These are phyloP conservation scores for Encephalitozoon romaleae DNA, from an alignment of 371 early-diverging fungal genomes.

Conservation along the genomic window DNA sequence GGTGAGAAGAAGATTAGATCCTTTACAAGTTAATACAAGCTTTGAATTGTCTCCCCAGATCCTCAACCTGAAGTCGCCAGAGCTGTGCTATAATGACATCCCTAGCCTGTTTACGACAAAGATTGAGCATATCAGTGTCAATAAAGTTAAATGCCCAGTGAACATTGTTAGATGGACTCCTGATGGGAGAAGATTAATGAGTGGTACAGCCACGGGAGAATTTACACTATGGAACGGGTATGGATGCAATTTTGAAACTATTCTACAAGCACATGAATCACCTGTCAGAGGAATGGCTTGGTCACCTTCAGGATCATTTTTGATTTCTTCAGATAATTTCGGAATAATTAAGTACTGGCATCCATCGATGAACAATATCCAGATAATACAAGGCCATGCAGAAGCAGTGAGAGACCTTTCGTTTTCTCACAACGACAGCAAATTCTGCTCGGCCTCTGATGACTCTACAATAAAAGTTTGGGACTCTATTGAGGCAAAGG, in stretches of 20 bases:
- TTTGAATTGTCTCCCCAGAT: slow-evolving; percentile 32
- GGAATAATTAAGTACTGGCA: slow-evolving; percentile 98
- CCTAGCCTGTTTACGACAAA: slow-evolving; percentile 74
- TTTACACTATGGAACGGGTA: slow-evolving; percentile 98
- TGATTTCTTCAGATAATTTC: slow-evolving; percentile 84
- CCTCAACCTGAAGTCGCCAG: slow-evolving; percentile 21
- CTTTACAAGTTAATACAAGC: slow-evolving; percentile 34
- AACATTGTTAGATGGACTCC: slow-evolving; percentile 94
- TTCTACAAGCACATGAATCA: slow-evolving; percentile 72
- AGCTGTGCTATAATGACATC: slow-evolving; percentile 62
- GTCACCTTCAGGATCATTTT: slow-evolving; percentile 87
- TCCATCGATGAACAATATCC: slow-evolving; percentile 89
- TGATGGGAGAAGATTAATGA: slow-evolving; percentile 88
- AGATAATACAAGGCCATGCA: slow-evolving; percentile 78
- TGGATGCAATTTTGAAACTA: slow-evolving; percentile 97
- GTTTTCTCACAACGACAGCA: slow-evolving; percentile 75
- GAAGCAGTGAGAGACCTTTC: slow-evolving; percentile 77
- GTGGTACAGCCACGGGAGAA: slow-evolving; percentile 90
- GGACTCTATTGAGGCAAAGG: slow-evolving; percentile 76
- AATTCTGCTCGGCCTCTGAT: slow-evolving; percentile 92
- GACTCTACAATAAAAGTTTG: slow-evolving; percentile 90
- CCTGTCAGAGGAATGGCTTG: slow-evolving; percentile 90
- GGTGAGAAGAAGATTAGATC: slow-evolving; percentile 23
- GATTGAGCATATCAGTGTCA: slow-evolving; percentile 87
- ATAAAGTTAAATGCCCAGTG: slow-evolving; percentile 85